These are phyloP conservation scores for Trichaptum fuscoviolaceum DNA, from an alignment of 768 basidiomycete genomes.

Conservation along the genomic window DNA sequence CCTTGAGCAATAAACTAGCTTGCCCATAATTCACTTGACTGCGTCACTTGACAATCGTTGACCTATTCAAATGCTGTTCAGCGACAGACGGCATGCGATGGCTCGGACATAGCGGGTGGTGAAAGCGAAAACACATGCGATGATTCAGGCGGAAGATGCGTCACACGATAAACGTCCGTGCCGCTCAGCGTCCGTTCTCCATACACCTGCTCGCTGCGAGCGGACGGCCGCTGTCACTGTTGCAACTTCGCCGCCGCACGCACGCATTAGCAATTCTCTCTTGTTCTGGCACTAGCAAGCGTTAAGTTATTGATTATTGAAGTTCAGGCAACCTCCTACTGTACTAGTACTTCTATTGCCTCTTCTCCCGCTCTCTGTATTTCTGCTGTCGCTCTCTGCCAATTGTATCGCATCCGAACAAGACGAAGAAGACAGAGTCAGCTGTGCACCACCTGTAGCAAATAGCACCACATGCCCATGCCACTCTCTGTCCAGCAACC, in stretches of 20 bases:
- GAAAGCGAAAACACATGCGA: background rate
- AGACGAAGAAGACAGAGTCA: background rate
- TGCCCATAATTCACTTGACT: too few species aligned
- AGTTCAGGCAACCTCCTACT: too few species aligned
- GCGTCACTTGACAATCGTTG: too few species aligned
- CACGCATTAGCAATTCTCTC: background rate
- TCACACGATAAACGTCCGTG: too few species aligned
- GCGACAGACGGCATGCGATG: background rate
- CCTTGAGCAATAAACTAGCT: too few species aligned
- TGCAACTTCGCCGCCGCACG: background rate
- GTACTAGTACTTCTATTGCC: background rate
- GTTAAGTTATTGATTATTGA: too few species aligned
- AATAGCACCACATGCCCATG: background rate
- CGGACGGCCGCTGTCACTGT: too few species aligned
- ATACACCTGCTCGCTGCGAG: too few species aligned
- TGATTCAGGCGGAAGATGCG: background rate
- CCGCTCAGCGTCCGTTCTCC: too few species aligned
- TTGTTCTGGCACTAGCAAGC: background rate
- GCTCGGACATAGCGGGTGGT: background rate
- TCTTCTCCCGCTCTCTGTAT: background rate
- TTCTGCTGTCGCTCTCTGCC: background rate
- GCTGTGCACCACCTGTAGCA: background rate
- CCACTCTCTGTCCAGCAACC: background rate
- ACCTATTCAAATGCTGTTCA: background rate
- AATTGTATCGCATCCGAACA: background rate